A percentile compares a stretch with the other conserved stretches of the same genome.
Evolutionary conservation across 192 early-diverging fungal genomes (phyloP).

Genomic region (Radiomyces spectabilis): DNA sequence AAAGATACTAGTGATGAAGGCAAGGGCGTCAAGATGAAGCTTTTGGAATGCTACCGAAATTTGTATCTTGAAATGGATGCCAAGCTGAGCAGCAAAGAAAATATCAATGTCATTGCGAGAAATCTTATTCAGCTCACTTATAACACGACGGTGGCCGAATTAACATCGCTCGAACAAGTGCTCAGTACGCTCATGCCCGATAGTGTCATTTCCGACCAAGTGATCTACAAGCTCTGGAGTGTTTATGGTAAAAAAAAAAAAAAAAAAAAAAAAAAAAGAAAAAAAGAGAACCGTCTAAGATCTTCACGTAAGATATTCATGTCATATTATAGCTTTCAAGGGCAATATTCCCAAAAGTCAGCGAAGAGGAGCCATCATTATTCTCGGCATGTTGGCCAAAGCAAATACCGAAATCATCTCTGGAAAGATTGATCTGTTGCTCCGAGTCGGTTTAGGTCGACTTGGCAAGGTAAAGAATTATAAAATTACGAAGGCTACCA

Average conservation of each 20-base stretch:
- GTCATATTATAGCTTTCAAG: too few species aligned
- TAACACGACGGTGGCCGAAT: conserved; percentile 82
- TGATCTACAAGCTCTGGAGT: conserved; percentile 78
- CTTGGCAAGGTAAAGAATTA: conserved; percentile 54
- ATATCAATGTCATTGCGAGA: conserved; percentile 56
- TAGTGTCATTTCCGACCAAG: conserved; percentile 51
- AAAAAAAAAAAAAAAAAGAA: neutral
- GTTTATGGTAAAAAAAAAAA: conserved; percentile 49
- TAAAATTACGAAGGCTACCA: neutral
- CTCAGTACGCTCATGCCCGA: conserved; percentile 71
- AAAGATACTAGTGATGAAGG: conserved; percentile 64
- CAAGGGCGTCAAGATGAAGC: conserved; percentile 61
- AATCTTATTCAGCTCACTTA: conserved; percentile 78
- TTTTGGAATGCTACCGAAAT: conserved; percentile 71
- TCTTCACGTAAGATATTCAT: too few species aligned
- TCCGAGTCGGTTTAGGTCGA: conserved; percentile 80
- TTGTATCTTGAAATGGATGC: conserved; percentile 68
- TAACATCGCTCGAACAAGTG: conserved; percentile 92
- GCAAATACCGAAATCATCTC: conserved; percentile 74
- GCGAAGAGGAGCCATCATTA: conserved; percentile 84
- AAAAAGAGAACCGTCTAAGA: conserved; percentile 1
- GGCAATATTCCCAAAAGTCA: conserved; percentile 59
- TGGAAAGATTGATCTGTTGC: conserved; percentile 78
- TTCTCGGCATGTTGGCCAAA: conserved; percentile 91
- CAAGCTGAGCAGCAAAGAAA: conserved; percentile 43